phyloP scores from a whole-genome alignment of 2,329 filamentous ascomycete species.

The Penicillium sp. region DNA sequence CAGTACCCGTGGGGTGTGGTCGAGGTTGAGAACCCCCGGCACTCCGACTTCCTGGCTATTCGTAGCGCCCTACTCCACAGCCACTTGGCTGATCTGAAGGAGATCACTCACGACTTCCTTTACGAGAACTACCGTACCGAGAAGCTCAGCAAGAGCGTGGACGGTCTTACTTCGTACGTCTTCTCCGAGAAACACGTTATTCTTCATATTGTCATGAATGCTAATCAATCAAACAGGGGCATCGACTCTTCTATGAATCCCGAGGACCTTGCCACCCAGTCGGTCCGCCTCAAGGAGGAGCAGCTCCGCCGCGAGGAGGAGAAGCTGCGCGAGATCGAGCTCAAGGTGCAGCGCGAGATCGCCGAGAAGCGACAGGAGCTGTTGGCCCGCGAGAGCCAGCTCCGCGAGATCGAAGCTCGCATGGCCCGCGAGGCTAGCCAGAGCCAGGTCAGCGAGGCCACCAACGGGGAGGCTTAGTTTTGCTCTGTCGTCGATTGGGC shows the following conservation, averaged over 20 bases:
- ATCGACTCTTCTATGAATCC: conserved; percentile 92
- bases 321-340: conserved; percentile 98
- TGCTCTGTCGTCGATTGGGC: conserved; percentile 34
- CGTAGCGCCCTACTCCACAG: conserved; percentile 95
- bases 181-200: not conserved
- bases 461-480: conserved; percentile 44
- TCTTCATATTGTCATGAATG: conserved; percentile 28
- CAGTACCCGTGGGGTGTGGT: conserved; percentile 99
- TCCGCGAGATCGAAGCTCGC: conserved; percentile 96
- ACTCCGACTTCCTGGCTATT: conserved; percentile 97
- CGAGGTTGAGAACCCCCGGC: conserved; percentile 97
- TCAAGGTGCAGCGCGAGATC: conserved; percentile 99
- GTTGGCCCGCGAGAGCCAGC: conserved; percentile 93
- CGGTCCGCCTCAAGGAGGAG: conserved; percentile 98
- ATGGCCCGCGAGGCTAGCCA: conserved; percentile 83
- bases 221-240: conserved; percentile 47
- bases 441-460: conserved; percentile 36
- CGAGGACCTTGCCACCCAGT: conserved; percentile 94
- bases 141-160: conserved; percentile 99
- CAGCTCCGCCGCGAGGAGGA: conserved; percentile 98
- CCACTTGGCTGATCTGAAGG: conserved; percentile 96
- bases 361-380: conserved; percentile 99
- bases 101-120: conserved; percentile 99
- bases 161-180: conserved; percentile 84
- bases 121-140: conserved; percentile 99